A percentile compares a stretch with the other conserved stretches of the same genome.
Evolutionary conservation across 169 alveolate genomes (phyloP).

Genomic region (Cryptosporidium sp.): DNA sequence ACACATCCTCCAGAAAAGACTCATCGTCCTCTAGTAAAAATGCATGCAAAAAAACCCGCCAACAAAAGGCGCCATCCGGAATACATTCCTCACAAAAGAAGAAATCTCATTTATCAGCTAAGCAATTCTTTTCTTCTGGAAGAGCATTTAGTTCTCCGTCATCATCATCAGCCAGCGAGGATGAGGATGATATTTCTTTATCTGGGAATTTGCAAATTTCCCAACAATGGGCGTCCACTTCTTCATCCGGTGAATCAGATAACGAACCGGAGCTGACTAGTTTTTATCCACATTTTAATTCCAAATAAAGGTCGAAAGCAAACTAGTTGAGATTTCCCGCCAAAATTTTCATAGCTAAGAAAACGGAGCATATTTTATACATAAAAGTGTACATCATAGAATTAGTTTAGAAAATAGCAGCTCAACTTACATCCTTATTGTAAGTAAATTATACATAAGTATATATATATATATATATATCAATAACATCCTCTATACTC

Average conservation of each 20-base stretch:
- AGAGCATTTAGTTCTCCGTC: conserved; percentile 71
- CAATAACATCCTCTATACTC: too few relatives aligned
- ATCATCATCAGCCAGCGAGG: conserved; percentile 34
- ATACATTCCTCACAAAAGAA: conserved; percentile 1
- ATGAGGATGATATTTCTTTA: conserved; percentile 35
- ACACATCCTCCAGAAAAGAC: not conserved
- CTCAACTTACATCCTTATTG: not conserved
- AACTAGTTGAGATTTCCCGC: not conserved
- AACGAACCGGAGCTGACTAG: conserved; percentile 71
- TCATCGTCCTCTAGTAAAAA: not conserved
- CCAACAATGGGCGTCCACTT: conserved; percentile 62
- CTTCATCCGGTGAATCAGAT: conserved; percentile 72
- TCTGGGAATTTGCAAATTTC: conserved; percentile 56
- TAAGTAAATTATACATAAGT: not conserved
- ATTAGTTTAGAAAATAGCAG: not conserved
- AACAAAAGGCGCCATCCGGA: not conserved
- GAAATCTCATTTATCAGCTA: conserved; percentile 59
- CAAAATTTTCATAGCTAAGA: not conserved
- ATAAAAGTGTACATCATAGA: not conserved
- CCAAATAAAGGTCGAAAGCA: conserved; percentile 21
- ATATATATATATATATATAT: too few relatives aligned
- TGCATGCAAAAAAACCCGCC: conserved; percentile 18
- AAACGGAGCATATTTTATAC: not conserved
- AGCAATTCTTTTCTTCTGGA: conserved; percentile 71
- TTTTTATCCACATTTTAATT: conserved; percentile 66